phyloP scores from a whole-genome alignment of 192 early-diverging fungal genomes.

The Coemansia sp. region DNA sequence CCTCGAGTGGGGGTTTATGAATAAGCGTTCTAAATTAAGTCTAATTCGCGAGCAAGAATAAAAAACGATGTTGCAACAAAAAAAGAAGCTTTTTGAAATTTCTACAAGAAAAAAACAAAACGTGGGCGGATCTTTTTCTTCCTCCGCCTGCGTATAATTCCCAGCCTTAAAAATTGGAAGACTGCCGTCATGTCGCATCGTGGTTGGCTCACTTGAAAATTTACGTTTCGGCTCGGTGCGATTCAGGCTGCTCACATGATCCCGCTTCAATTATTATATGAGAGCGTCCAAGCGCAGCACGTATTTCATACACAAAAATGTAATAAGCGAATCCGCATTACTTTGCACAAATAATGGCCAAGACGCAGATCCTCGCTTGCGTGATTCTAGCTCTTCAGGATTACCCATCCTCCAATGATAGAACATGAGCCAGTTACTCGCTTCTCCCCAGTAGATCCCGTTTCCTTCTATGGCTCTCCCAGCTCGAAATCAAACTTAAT shows the following conservation, averaged over 20 bases:
- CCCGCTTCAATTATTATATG: not conserved
- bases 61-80: slow-evolving; percentile 3
- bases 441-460: not conserved
- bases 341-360: not conserved
- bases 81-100: slow-evolving; percentile 7
- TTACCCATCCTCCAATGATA: too few relatives aligned
- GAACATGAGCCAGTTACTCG: too few relatives aligned
- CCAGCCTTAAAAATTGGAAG: slow-evolving; percentile 1
- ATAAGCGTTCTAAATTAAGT: slow-evolving; percentile 13
- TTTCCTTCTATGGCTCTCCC: not conserved
- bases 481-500: not conserved
- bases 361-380: not conserved
- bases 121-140: not conserved
- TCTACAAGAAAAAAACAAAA: slow-evolving; percentile 12
- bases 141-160: not conserved
- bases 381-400: not conserved
- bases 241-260: not conserved
- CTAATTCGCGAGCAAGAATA: slow-evolving; percentile 3
- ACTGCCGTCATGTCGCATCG: not conserved
- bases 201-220: not conserved
- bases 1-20: not conserved
- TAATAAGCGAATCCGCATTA: not conserved
- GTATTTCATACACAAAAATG: too few relatives aligned
- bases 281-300: not conserved
- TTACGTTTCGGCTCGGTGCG: not conserved